Evolutionary conservation across 2,329 filamentous ascomycete species (phyloP).

Genomic region (Colletotrichum musicola): DNA sequence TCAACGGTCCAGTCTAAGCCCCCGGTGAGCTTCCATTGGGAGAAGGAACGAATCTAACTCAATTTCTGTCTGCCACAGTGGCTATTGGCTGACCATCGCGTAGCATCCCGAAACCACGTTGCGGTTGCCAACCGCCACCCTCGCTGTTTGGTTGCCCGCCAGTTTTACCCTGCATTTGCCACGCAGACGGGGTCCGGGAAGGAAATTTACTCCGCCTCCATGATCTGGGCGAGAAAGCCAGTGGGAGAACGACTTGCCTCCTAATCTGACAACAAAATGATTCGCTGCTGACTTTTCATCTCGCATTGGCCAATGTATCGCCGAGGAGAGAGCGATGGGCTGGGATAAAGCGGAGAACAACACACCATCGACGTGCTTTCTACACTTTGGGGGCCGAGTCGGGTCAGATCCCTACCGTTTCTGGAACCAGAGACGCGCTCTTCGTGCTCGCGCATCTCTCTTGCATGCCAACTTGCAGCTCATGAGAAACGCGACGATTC

Average conservation of each 20-base stretch:
- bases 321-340: conserved; percentile 29
- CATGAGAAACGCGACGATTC: conserved; percentile 10
- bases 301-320: conserved; percentile 8
- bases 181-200: too few species aligned
- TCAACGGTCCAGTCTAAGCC: neutral
- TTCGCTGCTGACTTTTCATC: neutral
- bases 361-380: conserved; percentile 1
- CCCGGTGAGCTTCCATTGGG: neutral
- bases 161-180: too few species aligned
- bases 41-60: neutral
- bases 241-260: neutral
- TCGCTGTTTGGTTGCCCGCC: neutral
- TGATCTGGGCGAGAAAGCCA: neutral
- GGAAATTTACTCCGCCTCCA: too few species aligned
- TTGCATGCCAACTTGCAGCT: conserved; percentile 7
- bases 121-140: conserved; percentile 9
- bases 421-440: neutral
- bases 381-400: conserved; percentile 1
- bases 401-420: conserved; percentile 5
- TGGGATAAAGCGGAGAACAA: conserved; percentile 8
- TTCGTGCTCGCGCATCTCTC: conserved; percentile 5
- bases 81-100: conserved; percentile 8
- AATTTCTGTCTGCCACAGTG: conserved; percentile 4
- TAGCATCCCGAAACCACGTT: neutral
- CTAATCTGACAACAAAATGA: neutral